Evolutionary conservation across 139 green algal species (phyloP).

Genomic region (Haematococcus sp.): DNA sequence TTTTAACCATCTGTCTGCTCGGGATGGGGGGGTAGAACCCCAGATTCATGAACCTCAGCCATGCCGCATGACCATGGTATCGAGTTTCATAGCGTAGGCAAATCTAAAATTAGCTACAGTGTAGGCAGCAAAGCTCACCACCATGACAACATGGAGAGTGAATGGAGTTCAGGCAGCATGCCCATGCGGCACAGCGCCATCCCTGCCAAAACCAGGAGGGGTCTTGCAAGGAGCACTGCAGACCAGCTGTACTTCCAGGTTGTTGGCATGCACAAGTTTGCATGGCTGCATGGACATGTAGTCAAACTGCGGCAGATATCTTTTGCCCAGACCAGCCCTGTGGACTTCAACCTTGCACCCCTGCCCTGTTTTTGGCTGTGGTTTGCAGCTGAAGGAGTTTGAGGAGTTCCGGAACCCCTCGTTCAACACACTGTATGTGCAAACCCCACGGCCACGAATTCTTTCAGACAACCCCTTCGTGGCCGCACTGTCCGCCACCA

Average conservation of each 20-base stretch:
- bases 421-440: slow-evolving; percentile 50
- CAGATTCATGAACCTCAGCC: too few relatives aligned
- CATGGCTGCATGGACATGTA: too few relatives aligned
- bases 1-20: too few relatives aligned
- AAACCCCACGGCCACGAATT: slow-evolving; percentile 19
- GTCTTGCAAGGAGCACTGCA: background rate
- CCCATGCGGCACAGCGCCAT: background rate
- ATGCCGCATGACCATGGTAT: too few relatives aligned
- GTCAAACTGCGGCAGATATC: too few relatives aligned
- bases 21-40: too few relatives aligned
- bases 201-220: background rate
- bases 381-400: background rate
- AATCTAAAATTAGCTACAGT: too few relatives aligned
- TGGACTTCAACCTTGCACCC: too few relatives aligned
- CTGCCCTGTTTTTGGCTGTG: too few relatives aligned
- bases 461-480: slow-evolving; percentile 19
- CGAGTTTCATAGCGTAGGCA: too few relatives aligned
- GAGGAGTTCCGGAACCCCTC: slow-evolving; percentile 16
- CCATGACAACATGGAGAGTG: background rate
- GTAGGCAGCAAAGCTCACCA: background rate
- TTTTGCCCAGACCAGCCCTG: too few relatives aligned
- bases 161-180: background rate
- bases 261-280: too few relatives aligned
- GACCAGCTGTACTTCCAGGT: slow-evolving; percentile 7
- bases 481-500: slow-evolving; percentile 17